phyloP scores from a whole-genome alignment of 2,329 filamentous ascomycete genomes.

The Fusarium nurragi region DNA sequence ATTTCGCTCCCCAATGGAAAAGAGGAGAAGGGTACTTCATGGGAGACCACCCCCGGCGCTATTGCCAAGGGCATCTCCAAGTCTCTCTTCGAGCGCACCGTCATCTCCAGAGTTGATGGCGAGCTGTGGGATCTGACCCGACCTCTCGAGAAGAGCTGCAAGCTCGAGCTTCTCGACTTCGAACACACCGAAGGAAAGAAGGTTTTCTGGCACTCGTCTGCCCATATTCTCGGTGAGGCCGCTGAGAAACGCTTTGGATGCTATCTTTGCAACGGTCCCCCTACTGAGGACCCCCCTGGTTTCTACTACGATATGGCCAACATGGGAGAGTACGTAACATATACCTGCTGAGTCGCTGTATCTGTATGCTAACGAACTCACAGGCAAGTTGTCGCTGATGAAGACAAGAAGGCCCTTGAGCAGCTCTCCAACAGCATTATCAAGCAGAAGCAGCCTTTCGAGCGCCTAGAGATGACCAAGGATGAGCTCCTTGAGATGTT shows the following conservation, averaged over 20 bases:
- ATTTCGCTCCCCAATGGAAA: conserved; percentile 79
- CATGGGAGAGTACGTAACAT: conserved; percentile 50
- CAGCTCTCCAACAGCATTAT: conserved; percentile 82
- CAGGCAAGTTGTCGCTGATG: conserved; percentile 74
- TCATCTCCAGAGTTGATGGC: conserved; percentile 86
- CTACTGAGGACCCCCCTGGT: conserved; percentile 77
- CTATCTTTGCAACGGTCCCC: conserved; percentile 91
- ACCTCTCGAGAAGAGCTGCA: conserved; percentile 87
- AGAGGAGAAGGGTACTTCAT: conserved; percentile 78
- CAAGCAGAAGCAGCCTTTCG: conserved; percentile 96
- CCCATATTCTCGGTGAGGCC: conserved; percentile 95
- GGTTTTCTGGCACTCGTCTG: conserved; percentile 98
- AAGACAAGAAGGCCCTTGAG: conserved; percentile 89
- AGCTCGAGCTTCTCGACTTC: conserved; percentile 85
- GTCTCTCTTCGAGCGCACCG: conserved; percentile 84
- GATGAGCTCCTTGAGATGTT: conserved; percentile 94
- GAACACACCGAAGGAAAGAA: conserved; percentile 73
- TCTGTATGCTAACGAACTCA: conserved; percentile 53
- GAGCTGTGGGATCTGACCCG: conserved; percentile 92
- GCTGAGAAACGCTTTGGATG: conserved; percentile 91
- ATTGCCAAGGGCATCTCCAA: conserved; percentile 84
- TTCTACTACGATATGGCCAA: conserved; percentile 98
- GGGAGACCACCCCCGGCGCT: conserved; percentile 87
- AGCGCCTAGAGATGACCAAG: conserved; percentile 88
- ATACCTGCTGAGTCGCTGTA: neutral